Percentiles rank a stretch among this genome's conserved stretches.
phyloP scores from a whole-genome alignment of 768 basidiomycete species.

The Serendipita indica region DNA sequence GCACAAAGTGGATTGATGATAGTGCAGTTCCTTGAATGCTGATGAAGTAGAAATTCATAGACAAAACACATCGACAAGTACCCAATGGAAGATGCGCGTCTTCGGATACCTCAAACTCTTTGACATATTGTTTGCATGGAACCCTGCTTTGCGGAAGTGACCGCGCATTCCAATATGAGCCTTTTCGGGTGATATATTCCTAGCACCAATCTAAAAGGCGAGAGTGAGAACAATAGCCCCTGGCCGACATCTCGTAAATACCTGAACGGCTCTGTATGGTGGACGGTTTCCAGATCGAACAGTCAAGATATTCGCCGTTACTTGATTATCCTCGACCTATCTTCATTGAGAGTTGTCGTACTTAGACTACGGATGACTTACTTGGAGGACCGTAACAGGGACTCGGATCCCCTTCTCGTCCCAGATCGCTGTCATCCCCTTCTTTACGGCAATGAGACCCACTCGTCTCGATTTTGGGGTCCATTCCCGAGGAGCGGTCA shows the following conservation, averaged over 20 bases:
- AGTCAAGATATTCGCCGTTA: conserved; percentile 21
- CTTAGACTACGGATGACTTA: conserved; percentile 23
- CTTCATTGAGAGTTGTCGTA: not conserved
- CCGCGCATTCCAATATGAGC: conserved; percentile 71
- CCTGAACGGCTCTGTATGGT: conserved; percentile 68
- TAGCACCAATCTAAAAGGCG: conserved; percentile 86
- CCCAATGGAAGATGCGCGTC: conserved; percentile 87
- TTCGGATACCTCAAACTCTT: conserved; percentile 75
- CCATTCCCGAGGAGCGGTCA: conserved; percentile 39
- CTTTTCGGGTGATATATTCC: conserved; percentile 54
- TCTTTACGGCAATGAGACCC: conserved; percentile 85
- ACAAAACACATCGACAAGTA: conserved; percentile 19
- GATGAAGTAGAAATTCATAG: conserved; percentile 3
- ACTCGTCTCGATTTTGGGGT: conserved; percentile 72
- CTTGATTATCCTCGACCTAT: conserved; percentile 11
- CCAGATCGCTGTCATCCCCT: conserved; percentile 92
- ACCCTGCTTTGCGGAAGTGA: conserved; percentile 77
- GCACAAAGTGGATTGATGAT: conserved; percentile 89
- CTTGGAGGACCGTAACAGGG: conserved; percentile 92
- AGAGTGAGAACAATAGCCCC: conserved; percentile 36
- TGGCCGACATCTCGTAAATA: conserved; percentile 49
- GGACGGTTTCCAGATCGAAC: conserved; percentile 62
- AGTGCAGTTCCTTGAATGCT: conserved; percentile 59
- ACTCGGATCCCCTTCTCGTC: conserved; percentile 73
- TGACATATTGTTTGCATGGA: conserved; percentile 65